A percentile compares a stretch with the other conserved stretches of the same genome.
Evolutionary conservation across 768 basidiomycete genomes (phyloP).

Genomic region (Hebeloma cylindrosporum): DNA sequence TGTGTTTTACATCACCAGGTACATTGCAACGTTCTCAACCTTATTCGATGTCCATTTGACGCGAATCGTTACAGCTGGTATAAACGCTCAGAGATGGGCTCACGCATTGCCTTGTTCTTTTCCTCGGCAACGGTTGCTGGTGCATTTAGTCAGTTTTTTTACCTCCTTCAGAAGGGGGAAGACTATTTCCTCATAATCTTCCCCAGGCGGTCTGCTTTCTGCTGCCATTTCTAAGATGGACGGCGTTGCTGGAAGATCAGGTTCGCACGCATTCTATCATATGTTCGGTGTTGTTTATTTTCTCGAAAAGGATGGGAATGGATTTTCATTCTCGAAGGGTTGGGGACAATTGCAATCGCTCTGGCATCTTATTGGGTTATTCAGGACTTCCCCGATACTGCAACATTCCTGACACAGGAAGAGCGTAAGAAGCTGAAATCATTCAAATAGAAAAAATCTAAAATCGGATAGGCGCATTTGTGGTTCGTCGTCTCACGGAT

Average conservation of each 20-base stretch:
- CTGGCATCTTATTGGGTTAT: conserved; percentile 69
- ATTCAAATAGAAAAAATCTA: neutral
- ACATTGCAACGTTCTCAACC: conserved; percentile 11
- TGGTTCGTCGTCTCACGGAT: conserved; percentile 62
- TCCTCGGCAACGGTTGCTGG: conserved; percentile 79
- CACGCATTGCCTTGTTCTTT: conserved; percentile 74
- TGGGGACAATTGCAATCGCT: conserved; percentile 61
- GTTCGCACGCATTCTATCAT: conserved; percentile 28
- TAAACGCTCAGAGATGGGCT: conserved; percentile 71
- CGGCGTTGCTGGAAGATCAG: conserved; percentile 60
- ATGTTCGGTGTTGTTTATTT: too few relatives aligned
- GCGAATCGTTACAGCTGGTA: too few relatives aligned
- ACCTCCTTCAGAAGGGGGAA: too few relatives aligned
- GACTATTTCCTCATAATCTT: too few relatives aligned
- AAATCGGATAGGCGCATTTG: conserved; percentile 48
- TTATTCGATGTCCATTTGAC: too few relatives aligned
- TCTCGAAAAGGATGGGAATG: conserved; percentile 68
- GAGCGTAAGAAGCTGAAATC: conserved; percentile 46
- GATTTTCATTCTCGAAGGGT: conserved; percentile 77
- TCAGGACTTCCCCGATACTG: conserved; percentile 76
- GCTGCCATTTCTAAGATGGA: conserved; percentile 71
- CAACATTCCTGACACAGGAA: conserved; percentile 63
- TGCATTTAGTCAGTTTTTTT: conserved; percentile 55
- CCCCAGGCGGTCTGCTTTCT: conserved; percentile 59
- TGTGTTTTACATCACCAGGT: conserved; percentile 65